Base-by-base conservation (phyloP, 108 stramenopile genomes). In the Cyclotella cryptica region DNA sequence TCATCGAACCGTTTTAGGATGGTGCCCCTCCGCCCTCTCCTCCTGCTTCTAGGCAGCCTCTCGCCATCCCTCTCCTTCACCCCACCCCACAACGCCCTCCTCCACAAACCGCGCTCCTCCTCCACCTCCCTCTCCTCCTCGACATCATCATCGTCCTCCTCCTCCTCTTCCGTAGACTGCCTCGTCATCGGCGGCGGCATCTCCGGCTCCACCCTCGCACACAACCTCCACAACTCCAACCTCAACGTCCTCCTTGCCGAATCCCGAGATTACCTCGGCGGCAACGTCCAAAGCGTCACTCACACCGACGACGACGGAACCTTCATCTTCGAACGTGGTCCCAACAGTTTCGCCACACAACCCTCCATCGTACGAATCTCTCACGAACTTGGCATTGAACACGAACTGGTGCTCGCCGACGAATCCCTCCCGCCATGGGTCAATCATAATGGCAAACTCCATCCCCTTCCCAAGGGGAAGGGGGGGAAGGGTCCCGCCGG, bases 251-350 rank as follows among this genome's bases (percentile, higher is more conserved):
- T 97, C 58, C 75, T 99, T 57, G 80, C 94, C 7, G 97, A 98
- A 88, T 80, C 87, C 22, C 81, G 88, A 8, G 84, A 91, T 53
- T 89, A 90, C 58, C 81, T 98, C 39, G 98, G 98, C 0, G 98
- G 98, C 52, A 98, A 98, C 87, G 93, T 98, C 46, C 94, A 89
- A 57, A 93, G 93, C 27, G 73, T 79, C 39, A 21, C 12, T 4
- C 78, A 87, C 28, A 65, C 59, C 19, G 88, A 86, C 27, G 73
- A 88, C 2, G 96, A 96, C 55, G 97, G 91, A 17, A 69, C 69
- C 43, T 99, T 98, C 77, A 53, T 97, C 11, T 99, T 93, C 93
- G 97, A 99, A 78, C 93, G 96, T 75, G 98, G 98, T 9, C 97
- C 98, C 51, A 98, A 98, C 79, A 89, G 90, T 14, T 99, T 96